A percentile compares a stretch with the other conserved stretches of the same genome.
These are phyloP conservation scores for Trichosporon sp. DNA, from an alignment of 1,284 basidiomycete species.

Conservation along the genomic window DNA sequence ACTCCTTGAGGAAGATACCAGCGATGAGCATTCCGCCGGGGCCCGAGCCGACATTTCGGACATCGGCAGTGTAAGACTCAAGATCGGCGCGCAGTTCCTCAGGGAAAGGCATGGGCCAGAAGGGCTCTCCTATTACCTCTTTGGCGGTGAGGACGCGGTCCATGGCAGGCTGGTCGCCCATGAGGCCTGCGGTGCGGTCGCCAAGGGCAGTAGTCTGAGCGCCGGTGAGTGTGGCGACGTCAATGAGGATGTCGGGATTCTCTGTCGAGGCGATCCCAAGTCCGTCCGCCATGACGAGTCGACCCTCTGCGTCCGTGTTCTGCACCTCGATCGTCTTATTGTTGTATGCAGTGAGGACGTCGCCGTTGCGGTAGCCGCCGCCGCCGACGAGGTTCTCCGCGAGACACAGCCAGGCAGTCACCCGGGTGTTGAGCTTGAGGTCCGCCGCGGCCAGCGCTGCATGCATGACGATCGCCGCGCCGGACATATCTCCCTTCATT, in stretches of 20 bases:
- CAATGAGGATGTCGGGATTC: constrained; percentile 7
- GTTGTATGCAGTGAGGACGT: constrained; percentile 7
- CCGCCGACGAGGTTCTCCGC: constrained; percentile 12
- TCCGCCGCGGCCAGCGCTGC: constrained; percentile 12
- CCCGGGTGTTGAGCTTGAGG: constrained; percentile 6
- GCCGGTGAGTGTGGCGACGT: constrained; percentile 1
- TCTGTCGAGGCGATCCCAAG: constrained; percentile 5
- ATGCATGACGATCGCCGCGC: constrained; percentile 9
- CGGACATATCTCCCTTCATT: constrained; percentile 16
- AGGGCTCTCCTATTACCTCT: neutral
- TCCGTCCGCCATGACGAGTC: constrained; percentile 14
- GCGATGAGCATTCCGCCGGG: constrained; percentile 4
- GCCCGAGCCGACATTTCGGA: neutral
- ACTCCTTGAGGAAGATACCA: constrained; percentile 6
- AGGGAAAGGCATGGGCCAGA: constrained; percentile 8
- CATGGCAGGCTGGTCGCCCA: constrained; percentile 1
- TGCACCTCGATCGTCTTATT: constrained; percentile 9
- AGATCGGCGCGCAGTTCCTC: constrained; percentile 1
- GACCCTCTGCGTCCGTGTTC: constrained; percentile 17
- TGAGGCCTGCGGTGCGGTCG: constrained; percentile 3
- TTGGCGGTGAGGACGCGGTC: neutral
- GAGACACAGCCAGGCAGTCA: constrained; percentile 13
- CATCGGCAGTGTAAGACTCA: neutral
- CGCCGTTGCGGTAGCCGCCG: constrained; percentile 5
- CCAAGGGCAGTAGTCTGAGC: neutral